Base-by-base conservation (phyloP, 2,329 filamentous ascomycete genomes). In the Immersiporthe knoxdaviesiana region DNA sequence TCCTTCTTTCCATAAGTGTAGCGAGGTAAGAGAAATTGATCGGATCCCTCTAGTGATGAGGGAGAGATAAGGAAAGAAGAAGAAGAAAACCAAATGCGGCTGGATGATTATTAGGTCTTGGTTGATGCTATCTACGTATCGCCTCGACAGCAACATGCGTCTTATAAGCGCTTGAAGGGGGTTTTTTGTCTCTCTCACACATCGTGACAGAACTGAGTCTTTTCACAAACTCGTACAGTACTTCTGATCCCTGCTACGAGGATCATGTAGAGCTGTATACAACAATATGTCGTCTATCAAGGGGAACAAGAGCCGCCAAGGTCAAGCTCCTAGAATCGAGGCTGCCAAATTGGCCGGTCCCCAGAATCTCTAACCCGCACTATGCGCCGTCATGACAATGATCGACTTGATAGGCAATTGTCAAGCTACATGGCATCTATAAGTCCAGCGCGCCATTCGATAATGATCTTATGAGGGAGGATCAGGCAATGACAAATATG, bases 391-490 rank as follows among this genome's bases (percentile, higher is more conserved):
- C 16, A 7, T 16, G 41, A 32, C 27, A 12, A 52, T 30, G 21
- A 10, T 1, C 30, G 2, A 18, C 30, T 1, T 5, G 27, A 52
- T 11, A 39, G 37, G 44, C 32, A 35, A 44, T 7, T 10, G 7
- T 47, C 14, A 58, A 54, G 41, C 56, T 30, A 24, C 50, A 35
- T 56, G 56, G 41, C 35, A 66, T 52, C 65, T 39, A 66, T 52
- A 52, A 61, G 27, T 66, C 56, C 65, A 27, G 12, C 18, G 32
- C 65, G 37, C 64, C 54, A 37, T 50, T 58, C 35, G 6, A 64
- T 56, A 32, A 56, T 24, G 41, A 37, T 39, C 61, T 27, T 52
- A 37, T 10, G 21, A 24, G 24, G 44, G 14, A 52, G 5, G 21
- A 37, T 50, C 3, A 39, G 21, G 63, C 54, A 64, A n/a, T 5